Base-by-base conservation (phyloP, 352 stramenopile genomes). In the Pythium phragmitis region DNA sequence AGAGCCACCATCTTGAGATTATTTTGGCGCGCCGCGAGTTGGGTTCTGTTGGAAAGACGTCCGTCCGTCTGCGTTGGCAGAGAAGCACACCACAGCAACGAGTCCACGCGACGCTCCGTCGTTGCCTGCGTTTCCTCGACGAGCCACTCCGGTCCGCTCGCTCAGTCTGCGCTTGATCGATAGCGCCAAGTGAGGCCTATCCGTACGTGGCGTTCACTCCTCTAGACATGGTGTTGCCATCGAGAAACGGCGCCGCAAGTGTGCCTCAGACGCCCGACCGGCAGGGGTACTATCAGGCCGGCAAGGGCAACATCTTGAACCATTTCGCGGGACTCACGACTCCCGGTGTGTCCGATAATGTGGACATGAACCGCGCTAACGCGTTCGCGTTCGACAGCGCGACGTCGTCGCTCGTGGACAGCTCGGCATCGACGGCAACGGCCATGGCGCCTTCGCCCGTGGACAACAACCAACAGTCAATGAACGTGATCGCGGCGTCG, bases 311-410 rank as follows among this genome's bases (percentile, higher is more conserved):
- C 58, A 70, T 91, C 37, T 60, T 91, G n/a, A 73, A 65, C 67
- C 79, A 91, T 67, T 91, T 91, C 56, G 77, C 76, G 0, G 68
- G 70, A 21, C 63, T 91, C 17, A 65, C 75, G 54, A 84, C 77
- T 37, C 78, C 79, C 12, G 68, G 74, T 13, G 48, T n/a, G 16
- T 39, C 52, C 21, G 63, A 26, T 14, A 55, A 53, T 33, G 55
- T 28, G 19, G 34, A 51, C 41, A 49, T 57, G 26, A 47, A 39
- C 46, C 23, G 26, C 21, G 21, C 47, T 7, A 16, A 14, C 28
- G 19, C 19, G 17, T 56, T 64, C 21, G 45, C 41, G 17, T 50
- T 60, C 41, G 53, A 45, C 16, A 39, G 28, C 13, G 48, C 7
- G 9, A 23, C 30, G 28, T 26, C 23, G 41, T 55, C 62, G 13